phyloP scores from a whole-genome alignment of 768 basidiomycete species.

The Dendrothele bispora region DNA sequence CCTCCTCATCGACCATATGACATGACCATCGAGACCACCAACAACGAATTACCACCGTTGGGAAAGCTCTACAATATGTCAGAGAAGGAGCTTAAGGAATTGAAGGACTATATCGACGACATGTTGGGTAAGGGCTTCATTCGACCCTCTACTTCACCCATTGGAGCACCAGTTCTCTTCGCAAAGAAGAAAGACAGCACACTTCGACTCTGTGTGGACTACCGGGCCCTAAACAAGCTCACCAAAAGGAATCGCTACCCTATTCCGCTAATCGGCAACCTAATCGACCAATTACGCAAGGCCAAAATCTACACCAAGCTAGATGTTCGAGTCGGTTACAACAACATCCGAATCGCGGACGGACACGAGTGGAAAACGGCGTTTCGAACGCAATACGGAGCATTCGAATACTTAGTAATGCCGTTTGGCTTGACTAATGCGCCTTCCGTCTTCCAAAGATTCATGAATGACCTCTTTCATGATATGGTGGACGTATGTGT shows the following conservation, averaged over 20 bases:
- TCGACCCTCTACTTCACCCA: conserved; percentile 1
- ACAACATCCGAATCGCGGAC: conserved; percentile 39
- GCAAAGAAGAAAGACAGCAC: conserved; percentile 22
- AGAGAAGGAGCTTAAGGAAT: no score
- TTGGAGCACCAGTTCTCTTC: conserved; percentile 19
- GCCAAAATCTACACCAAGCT: conserved; percentile 32
- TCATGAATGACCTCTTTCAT: conserved; percentile 35
- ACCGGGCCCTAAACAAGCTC: conserved; percentile 28
- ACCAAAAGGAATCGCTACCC: conserved; percentile 32
- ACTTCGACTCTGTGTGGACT: conserved; percentile 16
- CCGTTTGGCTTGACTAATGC: conserved; percentile 38
- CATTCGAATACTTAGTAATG: conserved; percentile 44
- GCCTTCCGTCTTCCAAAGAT: conserved; percentile 24
- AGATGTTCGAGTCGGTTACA: conserved; percentile 39
- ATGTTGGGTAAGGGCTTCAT: conserved; percentile 2
- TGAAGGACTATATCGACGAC: no score
- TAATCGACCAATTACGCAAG: conserved; percentile 25
- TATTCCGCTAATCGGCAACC: conserved; percentile 32
- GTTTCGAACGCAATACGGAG: conserved; percentile 34
- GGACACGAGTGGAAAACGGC: conserved; percentile 47
- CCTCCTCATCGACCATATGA: no score
- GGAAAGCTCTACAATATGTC: no score
- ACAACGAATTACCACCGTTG: no score
- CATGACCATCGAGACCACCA: no score
- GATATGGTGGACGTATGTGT: conserved; percentile 24